A percentile compares a stretch with the other conserved stretches of the same genome.
phyloP scores from a whole-genome alignment of 257 asterid genomes.

The Misopates orontium region DNA sequence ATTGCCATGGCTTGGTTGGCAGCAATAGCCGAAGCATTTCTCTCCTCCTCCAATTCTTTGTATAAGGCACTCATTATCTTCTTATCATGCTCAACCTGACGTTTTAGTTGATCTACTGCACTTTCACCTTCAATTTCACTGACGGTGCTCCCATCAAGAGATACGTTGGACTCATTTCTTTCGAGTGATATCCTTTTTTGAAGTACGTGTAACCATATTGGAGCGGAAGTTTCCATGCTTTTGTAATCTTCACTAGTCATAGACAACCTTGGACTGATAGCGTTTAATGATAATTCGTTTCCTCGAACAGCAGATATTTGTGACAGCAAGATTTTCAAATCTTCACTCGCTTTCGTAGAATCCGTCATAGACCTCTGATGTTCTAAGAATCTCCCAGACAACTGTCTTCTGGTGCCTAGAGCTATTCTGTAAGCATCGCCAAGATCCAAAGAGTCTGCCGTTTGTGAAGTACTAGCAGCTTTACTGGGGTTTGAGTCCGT shows the following conservation, averaged over 20 bases:
- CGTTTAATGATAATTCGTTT: slow-evolving; percentile 41
- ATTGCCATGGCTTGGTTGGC: slow-evolving; percentile 92
- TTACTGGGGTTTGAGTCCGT: slow-evolving; percentile 41
- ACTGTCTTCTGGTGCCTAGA: slow-evolving; percentile 58
- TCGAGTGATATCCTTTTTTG: slow-evolving; percentile 77
- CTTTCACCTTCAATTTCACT: slow-evolving; percentile 87
- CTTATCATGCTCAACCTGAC: slow-evolving; percentile 83
- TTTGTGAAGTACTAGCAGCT: slow-evolving; percentile 37
- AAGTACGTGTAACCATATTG: slow-evolving; percentile 52
- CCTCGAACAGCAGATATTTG: slow-evolving; percentile 72
- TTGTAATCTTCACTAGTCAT: slow-evolving; percentile 54
- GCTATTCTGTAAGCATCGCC: slow-evolving; percentile 85
- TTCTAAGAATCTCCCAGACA: slow-evolving; percentile 74
- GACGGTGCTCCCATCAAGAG: slow-evolving; percentile 67
- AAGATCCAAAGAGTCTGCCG: slow-evolving; percentile 54
- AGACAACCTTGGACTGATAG: slow-evolving; percentile 63
- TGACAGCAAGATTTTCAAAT: slow-evolving; percentile 66
- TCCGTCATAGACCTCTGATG: slow-evolving; percentile 75
- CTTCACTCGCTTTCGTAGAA: slow-evolving; percentile 69
- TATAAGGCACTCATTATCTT: slow-evolving; percentile 55
- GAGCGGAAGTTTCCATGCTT: slow-evolving; percentile 44
- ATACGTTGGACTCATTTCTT: slow-evolving; percentile 76
- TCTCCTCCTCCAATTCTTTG: slow-evolving; percentile 85
- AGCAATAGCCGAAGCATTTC: slow-evolving; percentile 86
- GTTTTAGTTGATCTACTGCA: slow-evolving; percentile 55